Evolutionary conservation across 2,329 filamentous ascomycete species (phyloP).

Genomic region (Phaeosphaeria sp.): DNA sequence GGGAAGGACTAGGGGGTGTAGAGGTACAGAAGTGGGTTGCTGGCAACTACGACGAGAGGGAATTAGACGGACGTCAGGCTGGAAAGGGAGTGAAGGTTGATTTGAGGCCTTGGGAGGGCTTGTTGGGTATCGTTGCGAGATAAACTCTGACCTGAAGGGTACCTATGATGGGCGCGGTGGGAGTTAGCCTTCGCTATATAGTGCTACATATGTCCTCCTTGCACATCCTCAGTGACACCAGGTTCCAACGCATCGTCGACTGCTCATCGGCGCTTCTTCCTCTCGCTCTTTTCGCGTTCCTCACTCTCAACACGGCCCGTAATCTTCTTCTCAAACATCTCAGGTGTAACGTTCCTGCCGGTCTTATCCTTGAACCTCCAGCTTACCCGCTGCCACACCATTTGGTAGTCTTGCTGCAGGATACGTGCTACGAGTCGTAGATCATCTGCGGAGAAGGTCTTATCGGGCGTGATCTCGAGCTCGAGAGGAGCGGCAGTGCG

Average conservation of each 20-base stretch:
- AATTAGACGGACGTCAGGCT: slow-evolving; percentile 24
- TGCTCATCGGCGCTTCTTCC: neutral
- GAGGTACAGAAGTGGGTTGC: slow-evolving; percentile 46
- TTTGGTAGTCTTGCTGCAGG: slow-evolving; percentile 51
- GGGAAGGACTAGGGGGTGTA: slow-evolving; percentile 34
- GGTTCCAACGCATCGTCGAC: no score
- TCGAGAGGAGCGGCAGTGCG: slow-evolving; percentile 6
- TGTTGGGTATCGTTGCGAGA: slow-evolving; percentile 33
- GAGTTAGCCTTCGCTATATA: neutral
- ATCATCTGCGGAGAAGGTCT: slow-evolving; percentile 39
- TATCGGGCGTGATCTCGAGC: slow-evolving; percentile 35
- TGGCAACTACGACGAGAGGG: slow-evolving; percentile 44
- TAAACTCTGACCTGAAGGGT: neutral
- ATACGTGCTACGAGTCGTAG: slow-evolving; percentile 53
- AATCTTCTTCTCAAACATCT: slow-evolving; percentile 54
- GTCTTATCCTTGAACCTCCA: slow-evolving; percentile 59
- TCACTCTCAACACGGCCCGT: slow-evolving; percentile 24
- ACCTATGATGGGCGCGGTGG: neutral
- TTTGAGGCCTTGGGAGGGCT: slow-evolving; percentile 46
- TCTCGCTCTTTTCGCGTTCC: neutral
- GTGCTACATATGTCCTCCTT: neutral
- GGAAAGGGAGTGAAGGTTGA: slow-evolving; percentile 19
- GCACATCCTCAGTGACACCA: neutral
- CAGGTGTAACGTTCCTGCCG: slow-evolving; percentile 53
- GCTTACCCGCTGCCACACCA: slow-evolving; percentile 57